phyloP scores from a whole-genome alignment of 768 basidiomycete genomes.

The Leccinum olivaceopallidum region DNA sequence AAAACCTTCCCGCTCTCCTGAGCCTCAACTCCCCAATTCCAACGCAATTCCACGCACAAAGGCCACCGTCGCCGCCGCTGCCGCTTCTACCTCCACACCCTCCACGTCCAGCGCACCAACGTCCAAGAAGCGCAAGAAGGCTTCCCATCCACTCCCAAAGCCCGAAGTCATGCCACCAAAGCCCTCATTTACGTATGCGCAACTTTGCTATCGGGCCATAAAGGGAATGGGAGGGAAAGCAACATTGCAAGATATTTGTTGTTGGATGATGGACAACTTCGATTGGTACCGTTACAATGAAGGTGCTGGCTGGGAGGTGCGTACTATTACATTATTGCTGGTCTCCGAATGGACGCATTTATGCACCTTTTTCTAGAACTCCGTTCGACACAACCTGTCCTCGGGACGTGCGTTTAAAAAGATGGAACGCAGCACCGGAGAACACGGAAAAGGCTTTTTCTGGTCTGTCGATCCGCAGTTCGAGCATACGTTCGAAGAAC shows the following conservation, averaged over 20 bases:
- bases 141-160: slow-evolving; percentile 42
- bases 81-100: slow-evolving; percentile 24
- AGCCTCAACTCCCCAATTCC: slow-evolving; percentile 61
- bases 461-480: slow-evolving; percentile 86
- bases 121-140: slow-evolving; percentile 76
- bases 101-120: slow-evolving; percentile 22
- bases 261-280: slow-evolving; percentile 86
- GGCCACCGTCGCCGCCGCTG: slow-evolving; percentile 21
- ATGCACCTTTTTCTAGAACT: slow-evolving; percentile 56
- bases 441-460: slow-evolving; percentile 88
- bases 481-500: slow-evolving; percentile 68
- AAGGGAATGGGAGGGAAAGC: slow-evolving; percentile 79
- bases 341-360: slow-evolving; percentile 13
- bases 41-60: slow-evolving; percentile 52
- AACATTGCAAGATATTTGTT: slow-evolving; percentile 89
- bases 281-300: slow-evolving; percentile 91
- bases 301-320: slow-evolving; percentile 87
- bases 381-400: slow-evolving; percentile 93
- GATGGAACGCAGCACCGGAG: slow-evolving; percentile 80
- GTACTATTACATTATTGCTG: slow-evolving; percentile 26
- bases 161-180: slow-evolving; percentile 85
- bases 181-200: slow-evolving; percentile 88
- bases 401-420: slow-evolving; percentile 92
- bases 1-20: slow-evolving; percentile 49
- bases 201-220: slow-evolving; percentile 89